Conservation (phyloP, 164 flowering plant genomes). For the Tetrastigma voinierianum region DNA sequence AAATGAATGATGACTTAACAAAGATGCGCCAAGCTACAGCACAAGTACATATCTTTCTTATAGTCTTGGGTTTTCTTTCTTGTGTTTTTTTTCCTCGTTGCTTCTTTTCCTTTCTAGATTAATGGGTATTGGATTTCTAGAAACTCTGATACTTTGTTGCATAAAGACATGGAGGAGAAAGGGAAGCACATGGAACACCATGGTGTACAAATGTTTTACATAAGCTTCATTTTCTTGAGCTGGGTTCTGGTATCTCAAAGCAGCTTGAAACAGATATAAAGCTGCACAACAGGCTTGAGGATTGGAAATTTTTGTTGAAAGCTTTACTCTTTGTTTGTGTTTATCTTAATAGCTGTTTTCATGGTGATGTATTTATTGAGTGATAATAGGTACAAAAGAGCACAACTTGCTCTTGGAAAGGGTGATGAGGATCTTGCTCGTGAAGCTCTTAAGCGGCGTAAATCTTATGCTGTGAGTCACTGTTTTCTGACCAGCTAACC, state of each 20-base stretch:
- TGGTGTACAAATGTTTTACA: background rate
- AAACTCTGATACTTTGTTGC: background rate
- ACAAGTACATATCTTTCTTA: slow-evolving; percentile 39
- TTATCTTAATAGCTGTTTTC: background rate
- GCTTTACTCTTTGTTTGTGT: background rate
- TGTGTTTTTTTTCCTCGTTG: background rate
- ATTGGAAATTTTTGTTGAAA: slow-evolving; percentile 39
- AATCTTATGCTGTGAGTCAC: slow-evolving; percentile 64
- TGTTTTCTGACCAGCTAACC: background rate
- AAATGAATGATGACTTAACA: slow-evolving; percentile 79
- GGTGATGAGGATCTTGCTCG: slow-evolving; percentile 89
- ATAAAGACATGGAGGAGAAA: background rate
- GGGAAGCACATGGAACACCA: too few species aligned
- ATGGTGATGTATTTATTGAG: slow-evolving; percentile 10
- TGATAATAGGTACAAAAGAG: slow-evolving; percentile 56
- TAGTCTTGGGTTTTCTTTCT: background rate
- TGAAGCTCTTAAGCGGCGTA: slow-evolving; percentile 78
- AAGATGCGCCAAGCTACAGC: slow-evolving; percentile 92
- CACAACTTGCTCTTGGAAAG: slow-evolving; percentile 73
- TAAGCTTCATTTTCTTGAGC: slow-evolving; percentile 18
- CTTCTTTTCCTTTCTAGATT: background rate
- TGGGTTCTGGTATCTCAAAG: slow-evolving; percentile 81
- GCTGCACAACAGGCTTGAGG: slow-evolving; percentile 66
- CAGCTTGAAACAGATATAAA: slow-evolving; percentile 69
- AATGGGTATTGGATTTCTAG: background rate